Conservation (phyloP, 1,139 yeast genomes). For the Suhomyces maxii region DNA sequence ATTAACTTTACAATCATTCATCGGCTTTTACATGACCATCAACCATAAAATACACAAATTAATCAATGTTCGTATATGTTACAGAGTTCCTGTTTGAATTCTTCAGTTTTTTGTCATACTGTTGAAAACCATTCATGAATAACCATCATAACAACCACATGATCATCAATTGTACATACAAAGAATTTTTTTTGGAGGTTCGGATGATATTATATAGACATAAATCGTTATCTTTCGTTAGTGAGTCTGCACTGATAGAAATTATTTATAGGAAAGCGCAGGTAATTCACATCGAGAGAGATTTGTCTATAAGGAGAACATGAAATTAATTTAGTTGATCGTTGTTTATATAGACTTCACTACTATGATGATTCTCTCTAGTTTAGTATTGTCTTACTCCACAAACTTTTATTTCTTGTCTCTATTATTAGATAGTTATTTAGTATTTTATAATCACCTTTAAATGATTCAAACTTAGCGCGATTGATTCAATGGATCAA, state of each 20-base stretch:
- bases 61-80: conserved; percentile 2
- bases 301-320: neutral
- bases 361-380: conserved; percentile 1
- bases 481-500: conserved; percentile 5
- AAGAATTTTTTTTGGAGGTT: conserved; percentile 6
- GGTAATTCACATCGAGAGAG: conserved; percentile 1
- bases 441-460: conserved; percentile 13
- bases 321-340: conserved; percentile 1
- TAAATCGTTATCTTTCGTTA: conserved; percentile 2
- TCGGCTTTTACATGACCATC: conserved; percentile 4
- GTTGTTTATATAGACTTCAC: conserved; percentile 8
- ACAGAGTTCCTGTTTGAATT: conserved; percentile 5
- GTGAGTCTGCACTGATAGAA: conserved; percentile 6
- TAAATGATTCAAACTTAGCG: conserved; percentile 10
- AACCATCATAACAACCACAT: conserved; percentile 1
- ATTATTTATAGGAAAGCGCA: conserved; percentile 8
- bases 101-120: conserved; percentile 5
- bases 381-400: conserved; percentile 5
- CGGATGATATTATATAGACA: conserved; percentile 10
- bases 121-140: neutral
- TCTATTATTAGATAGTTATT: conserved; percentile 15
- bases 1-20: conserved; percentile 2
- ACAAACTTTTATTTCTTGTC: conserved; percentile 16
- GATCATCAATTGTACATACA: conserved; percentile 11
- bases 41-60: conserved; percentile 6